Evolutionary conservation across 208 protist species (phyloP).

Genomic region (Crithidia brevicula): DNA sequence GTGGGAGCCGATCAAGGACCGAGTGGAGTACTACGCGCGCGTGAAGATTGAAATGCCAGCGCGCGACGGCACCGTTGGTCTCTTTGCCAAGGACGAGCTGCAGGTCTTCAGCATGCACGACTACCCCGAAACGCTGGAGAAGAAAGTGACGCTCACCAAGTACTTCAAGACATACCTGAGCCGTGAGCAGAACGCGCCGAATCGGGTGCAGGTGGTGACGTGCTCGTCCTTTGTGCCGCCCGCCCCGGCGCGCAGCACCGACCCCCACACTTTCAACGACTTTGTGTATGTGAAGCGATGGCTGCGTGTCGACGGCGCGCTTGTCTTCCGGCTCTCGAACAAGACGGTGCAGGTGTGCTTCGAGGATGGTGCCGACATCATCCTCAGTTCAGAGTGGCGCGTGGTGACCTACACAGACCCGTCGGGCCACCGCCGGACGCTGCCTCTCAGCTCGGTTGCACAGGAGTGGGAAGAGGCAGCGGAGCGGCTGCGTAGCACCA

Average conservation of each 20-base stretch:
- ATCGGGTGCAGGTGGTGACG: constrained; percentile 66
- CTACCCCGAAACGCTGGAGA: constrained; percentile 88
- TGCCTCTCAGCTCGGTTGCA: constrained; percentile 39
- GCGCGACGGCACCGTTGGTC: constrained; percentile 25
- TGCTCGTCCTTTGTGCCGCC: constrained; percentile 55
- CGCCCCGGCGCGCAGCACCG: constrained; percentile 38
- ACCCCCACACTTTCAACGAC: constrained; percentile 64
- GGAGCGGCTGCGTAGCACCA: constrained; percentile 41
- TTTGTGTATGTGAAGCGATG: constrained; percentile 96
- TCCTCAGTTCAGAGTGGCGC: constrained; percentile 89
- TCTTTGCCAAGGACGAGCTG: constrained; percentile 78
- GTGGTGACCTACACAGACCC: constrained; percentile 88
- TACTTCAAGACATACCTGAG: constrained; percentile 94
- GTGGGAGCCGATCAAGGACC: constrained; percentile 71
- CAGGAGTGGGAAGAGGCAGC: constrained; percentile 43
- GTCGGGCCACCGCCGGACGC: constrained; percentile 42
- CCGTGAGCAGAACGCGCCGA: constrained; percentile 42
- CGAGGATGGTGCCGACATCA: constrained; percentile 93
- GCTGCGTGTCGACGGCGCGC: constrained; percentile 91
- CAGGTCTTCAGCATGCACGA: constrained; percentile 72
- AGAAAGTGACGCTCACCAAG: constrained; percentile 97
- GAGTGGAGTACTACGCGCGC: constrained; percentile 82
- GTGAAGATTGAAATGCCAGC: constrained; percentile 63
- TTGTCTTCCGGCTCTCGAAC: constrained; percentile 96
- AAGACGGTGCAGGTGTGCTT: constrained; percentile 96